phyloP scores from a whole-genome alignment of 345 rosid genomes.

The Citrus mangshanensis region DNA sequence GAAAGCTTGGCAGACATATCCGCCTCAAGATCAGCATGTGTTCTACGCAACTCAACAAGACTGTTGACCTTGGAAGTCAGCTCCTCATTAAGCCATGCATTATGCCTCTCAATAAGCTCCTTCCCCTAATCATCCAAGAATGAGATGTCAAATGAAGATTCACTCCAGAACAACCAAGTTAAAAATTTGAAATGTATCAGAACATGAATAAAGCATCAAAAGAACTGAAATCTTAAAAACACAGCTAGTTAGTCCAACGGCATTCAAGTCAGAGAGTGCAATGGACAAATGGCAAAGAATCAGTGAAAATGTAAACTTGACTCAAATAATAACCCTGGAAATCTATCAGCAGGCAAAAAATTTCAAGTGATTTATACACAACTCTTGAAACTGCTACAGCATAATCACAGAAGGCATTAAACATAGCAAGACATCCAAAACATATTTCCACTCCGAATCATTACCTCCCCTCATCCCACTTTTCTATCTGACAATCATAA shows the following conservation, averaged over 20 bases:
- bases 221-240: background rate
- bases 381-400: background rate
- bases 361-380: background rate
- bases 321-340: background rate
- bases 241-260: background rate
- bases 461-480: background rate
- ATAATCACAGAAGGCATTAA: background rate
- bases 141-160: background rate
- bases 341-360: background rate
- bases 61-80: conserved; percentile 67
- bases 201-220: background rate
- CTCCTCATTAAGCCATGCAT: conserved; percentile 89
- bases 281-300: background rate
- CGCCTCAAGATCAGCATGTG: conserved; percentile 66
- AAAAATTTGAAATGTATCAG: background rate
- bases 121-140: conserved; percentile 63
- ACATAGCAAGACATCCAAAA: background rate
- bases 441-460: background rate
- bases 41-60: conserved; percentile 57
- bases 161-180: background rate
- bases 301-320: background rate
- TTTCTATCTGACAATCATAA: background rate
- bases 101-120: conserved; percentile 85
- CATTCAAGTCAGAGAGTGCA: background rate
- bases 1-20: conserved; percentile 76